Evolutionary conservation across 345 rosid species (phyloP).

Genomic region (Abelmoschus esculentus): DNA sequence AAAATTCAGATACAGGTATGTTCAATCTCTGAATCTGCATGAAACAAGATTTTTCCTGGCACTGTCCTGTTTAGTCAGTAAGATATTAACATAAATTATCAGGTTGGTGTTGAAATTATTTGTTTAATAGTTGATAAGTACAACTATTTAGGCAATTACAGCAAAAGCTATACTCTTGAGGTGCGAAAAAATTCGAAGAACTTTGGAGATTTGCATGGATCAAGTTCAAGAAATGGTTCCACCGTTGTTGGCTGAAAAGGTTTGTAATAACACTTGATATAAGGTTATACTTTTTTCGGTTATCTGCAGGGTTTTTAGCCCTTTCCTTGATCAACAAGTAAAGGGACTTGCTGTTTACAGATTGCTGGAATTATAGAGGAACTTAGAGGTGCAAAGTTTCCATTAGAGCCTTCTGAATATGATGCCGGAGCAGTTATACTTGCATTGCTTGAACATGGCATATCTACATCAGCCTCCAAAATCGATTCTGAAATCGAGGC

Average conservation of each 20-base stretch:
- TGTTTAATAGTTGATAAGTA: neutral
- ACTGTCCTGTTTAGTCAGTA: neutral
- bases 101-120: neutral
- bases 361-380: constrained; percentile 29
- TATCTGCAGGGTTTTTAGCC: neutral
- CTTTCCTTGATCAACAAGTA: neutral
- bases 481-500: constrained; percentile 25
- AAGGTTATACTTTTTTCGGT: too few relatives aligned
- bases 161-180: constrained; percentile 21
- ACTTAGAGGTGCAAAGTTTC: constrained; percentile 23
- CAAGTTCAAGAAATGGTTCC: constrained; percentile 32
- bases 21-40: too few relatives aligned
- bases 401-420: constrained; percentile 27
- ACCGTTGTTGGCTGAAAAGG: constrained; percentile 26
- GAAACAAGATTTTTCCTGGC: neutral
- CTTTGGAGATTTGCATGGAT: constrained; percentile 21
- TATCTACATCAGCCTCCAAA: constrained; percentile 14
- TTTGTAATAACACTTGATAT: constrained; percentile 3
- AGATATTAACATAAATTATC: neutral
- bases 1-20: too few relatives aligned
- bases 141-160: constrained; percentile 23
- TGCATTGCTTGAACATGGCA: constrained; percentile 17
- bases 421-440: constrained; percentile 28
- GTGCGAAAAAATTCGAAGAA: constrained; percentile 21
- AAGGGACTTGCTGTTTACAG: constrained; percentile 18